A percentile compares a stretch with the other conserved stretches of the same genome.
phyloP scores from a whole-genome alignment of 2,329 filamentous ascomycete species.

The Colletotrichum truncatum region DNA sequence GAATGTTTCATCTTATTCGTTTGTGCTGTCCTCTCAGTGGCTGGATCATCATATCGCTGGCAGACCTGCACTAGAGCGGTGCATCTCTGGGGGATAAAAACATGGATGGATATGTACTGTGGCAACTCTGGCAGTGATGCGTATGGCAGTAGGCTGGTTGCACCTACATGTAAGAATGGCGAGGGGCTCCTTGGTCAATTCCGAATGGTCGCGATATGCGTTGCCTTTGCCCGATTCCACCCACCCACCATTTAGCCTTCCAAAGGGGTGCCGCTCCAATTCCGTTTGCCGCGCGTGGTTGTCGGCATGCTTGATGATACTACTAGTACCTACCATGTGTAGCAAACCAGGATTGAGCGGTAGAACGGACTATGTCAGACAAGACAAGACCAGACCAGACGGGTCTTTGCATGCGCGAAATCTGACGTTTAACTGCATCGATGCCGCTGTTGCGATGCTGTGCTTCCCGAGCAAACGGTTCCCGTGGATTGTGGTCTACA shows the following conservation, averaged over 20 bases:
- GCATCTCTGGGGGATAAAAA: background rate
- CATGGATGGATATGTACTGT: conserved; percentile 7
- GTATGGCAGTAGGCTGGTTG: background rate
- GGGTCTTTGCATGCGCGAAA: conserved; percentile 33
- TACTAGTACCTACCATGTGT: background rate
- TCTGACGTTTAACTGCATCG: conserved; percentile 38
- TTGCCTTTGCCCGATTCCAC: conserved; percentile 4
- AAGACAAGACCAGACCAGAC: conserved; percentile 10
- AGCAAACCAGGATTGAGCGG: background rate
- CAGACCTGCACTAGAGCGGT: background rate
- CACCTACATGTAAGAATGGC: conserved; percentile 8
- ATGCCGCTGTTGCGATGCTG: conserved; percentile 33
- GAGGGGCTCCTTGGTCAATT: conserved; percentile 1
- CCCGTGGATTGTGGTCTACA: conserved; percentile 29
- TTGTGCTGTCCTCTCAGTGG: conserved; percentile 18
- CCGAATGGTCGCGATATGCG: background rate
- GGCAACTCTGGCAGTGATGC: no score
- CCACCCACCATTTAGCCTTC: background rate
- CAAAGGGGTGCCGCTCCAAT: background rate
- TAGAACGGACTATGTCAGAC: conserved; percentile 18
- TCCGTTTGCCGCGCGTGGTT: conserved; percentile 6
- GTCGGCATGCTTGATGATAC: conserved; percentile 1
- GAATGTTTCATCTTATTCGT: conserved; percentile 30
- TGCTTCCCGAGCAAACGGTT: conserved; percentile 33
- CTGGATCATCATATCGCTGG: conserved; percentile 4